These are phyloP conservation scores for Phanerochaete carnosa DNA, from an alignment of 768 basidiomycete species.

Conservation along the genomic window DNA sequence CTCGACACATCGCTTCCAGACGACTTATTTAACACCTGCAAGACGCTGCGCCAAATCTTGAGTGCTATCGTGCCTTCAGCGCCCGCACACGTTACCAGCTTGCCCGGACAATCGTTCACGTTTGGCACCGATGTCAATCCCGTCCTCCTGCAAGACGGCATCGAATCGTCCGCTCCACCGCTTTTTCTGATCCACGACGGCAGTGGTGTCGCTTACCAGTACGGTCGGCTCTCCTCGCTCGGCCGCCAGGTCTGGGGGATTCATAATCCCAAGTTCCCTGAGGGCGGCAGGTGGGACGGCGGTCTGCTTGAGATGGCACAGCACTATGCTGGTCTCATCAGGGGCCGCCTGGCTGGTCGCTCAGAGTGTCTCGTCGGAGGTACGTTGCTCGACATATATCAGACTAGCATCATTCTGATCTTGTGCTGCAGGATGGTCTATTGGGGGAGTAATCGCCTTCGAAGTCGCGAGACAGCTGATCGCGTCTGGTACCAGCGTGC, in stretches of 20 bases:
- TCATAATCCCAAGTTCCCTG: constrained; percentile 49
- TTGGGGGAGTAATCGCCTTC: constrained; percentile 71
- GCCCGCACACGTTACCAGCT: background rate
- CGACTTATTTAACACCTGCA: constrained; percentile 37
- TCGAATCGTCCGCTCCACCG: constrained; percentile 28
- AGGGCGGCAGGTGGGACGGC: constrained; percentile 43
- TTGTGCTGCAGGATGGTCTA: constrained; percentile 62
- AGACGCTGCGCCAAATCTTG: constrained; percentile 39
- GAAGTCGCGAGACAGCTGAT: constrained; percentile 55
- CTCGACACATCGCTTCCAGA: constrained; percentile 42
- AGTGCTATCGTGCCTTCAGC: background rate
- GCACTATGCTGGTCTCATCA: constrained; percentile 29
- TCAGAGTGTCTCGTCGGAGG: constrained; percentile 10
- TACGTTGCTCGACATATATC: constrained; percentile 35
- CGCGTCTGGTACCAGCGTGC: constrained; percentile 39
- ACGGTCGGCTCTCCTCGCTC: constrained; percentile 45
- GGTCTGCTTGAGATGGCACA: constrained; percentile 18
- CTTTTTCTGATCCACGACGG: constrained; percentile 75
- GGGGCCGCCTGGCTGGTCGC: constrained; percentile 6
- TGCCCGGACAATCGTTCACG: background rate
- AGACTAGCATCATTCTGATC: constrained; percentile 35
- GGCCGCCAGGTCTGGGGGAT: constrained; percentile 60
- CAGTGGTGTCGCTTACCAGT: constrained; percentile 50
- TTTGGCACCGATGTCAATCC: constrained; percentile 14
- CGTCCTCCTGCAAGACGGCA: constrained; percentile 8